Percentiles rank a stretch among this genome's conserved stretches.
phyloP scores from a whole-genome alignment of 768 basidiomycete genomes.

The Termitomyces bulborhizus region DNA sequence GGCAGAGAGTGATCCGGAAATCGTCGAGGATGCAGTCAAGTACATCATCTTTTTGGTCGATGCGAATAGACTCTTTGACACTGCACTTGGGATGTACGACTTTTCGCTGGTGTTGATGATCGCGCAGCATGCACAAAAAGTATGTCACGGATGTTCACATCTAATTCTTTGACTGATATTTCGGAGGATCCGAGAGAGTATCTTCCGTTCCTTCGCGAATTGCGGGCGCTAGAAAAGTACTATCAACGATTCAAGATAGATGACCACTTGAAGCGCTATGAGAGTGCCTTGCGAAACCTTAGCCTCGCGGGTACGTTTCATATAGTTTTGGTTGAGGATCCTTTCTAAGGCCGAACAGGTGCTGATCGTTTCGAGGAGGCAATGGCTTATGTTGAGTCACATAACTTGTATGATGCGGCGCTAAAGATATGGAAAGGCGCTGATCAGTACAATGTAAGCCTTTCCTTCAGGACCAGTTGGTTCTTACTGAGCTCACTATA shows the following conservation, averaged over 20 bases:
- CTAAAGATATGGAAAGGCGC: slow-evolving; percentile 68
- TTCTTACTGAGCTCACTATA: slow-evolving; percentile 22
- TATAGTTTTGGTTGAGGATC: neutral
- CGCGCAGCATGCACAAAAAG: slow-evolving; percentile 96
- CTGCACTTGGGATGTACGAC: slow-evolving; percentile 98
- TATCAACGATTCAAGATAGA: slow-evolving; percentile 92
- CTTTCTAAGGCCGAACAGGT: slow-evolving; percentile 33
- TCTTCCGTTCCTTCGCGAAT: slow-evolving; percentile 90
- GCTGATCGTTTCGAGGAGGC: slow-evolving; percentile 73
- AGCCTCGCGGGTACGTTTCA: slow-evolving; percentile 54
- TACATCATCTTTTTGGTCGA: slow-evolving; percentile 98
- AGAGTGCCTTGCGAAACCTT: slow-evolving; percentile 71
- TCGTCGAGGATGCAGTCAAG: slow-evolving; percentile 95
- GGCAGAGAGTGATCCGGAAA: slow-evolving; percentile 50
- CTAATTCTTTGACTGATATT: neutral
- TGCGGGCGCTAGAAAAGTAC: slow-evolving; percentile 70
- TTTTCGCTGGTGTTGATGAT: slow-evolving; percentile 94
- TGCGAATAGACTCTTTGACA: slow-evolving; percentile 85
- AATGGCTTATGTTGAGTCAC: slow-evolving; percentile 67
- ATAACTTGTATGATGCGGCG: slow-evolving; percentile 71
- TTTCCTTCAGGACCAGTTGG: neutral
- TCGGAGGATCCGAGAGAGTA: slow-evolving; percentile 94
- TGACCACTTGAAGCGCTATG: slow-evolving; percentile 76
- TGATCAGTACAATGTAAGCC: slow-evolving; percentile 53
- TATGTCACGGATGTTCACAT: slow-evolving; percentile 20